phyloP scores from a whole-genome alignment of 371 early-diverging fungal genomes.

The Scutellospora calospora region DNA sequence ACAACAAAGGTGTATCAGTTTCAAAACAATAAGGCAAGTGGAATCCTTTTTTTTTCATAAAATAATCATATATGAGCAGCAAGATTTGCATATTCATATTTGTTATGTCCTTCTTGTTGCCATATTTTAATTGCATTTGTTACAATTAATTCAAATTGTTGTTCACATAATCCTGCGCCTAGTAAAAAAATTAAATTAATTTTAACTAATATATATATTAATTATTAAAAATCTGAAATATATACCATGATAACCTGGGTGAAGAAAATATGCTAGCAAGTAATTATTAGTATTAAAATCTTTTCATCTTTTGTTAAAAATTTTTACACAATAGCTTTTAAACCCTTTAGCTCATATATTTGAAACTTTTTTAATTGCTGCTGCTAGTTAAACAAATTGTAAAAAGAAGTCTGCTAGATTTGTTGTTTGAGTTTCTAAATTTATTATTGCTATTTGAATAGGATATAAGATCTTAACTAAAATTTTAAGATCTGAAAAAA shows the following conservation, averaged over 20 bases:
- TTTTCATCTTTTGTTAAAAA: constrained; percentile 11
- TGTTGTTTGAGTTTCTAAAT: neutral
- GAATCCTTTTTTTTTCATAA: no score
- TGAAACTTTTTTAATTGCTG: neutral
- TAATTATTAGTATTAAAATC: constrained; percentile 18
- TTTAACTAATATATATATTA: neutral
- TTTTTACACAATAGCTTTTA: neutral
- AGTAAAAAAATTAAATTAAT: neutral
- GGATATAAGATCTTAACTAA: neutral
- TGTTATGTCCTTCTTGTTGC: no score
- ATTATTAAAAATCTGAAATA: neutral
- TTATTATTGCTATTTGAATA: neutral
- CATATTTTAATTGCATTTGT: no score
- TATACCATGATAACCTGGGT: neutral
- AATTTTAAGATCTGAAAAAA: neutral
- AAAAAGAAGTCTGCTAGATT: neutral
- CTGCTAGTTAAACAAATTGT: neutral
- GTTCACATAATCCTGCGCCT: no score
- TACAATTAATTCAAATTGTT: no score
- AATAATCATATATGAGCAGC: no score
- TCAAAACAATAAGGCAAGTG: no score
- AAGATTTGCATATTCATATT: no score
- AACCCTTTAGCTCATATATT: neutral
- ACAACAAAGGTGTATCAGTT: no score
- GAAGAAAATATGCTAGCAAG: constrained; percentile 16